These are phyloP conservation scores for Colletotrichum endophyticum DNA, from an alignment of 2,329 filamentous ascomycete genomes.

Conservation along the genomic window DNA sequence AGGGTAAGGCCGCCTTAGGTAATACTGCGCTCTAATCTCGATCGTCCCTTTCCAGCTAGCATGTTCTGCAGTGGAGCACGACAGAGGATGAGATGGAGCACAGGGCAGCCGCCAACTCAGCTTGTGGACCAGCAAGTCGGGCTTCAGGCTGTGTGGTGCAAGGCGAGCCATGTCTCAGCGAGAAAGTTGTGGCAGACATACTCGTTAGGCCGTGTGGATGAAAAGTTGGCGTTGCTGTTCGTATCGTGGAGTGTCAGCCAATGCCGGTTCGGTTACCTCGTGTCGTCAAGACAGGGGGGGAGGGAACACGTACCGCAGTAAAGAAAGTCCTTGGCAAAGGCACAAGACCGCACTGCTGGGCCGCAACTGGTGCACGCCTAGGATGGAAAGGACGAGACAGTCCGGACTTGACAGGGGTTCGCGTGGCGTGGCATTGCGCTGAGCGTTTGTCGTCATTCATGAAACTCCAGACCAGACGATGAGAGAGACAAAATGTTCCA, in stretches of 20 bases:
- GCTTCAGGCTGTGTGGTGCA: background rate
- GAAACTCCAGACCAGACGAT: background rate
- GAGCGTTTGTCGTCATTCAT: slow-evolving; percentile 1
- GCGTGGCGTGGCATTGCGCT: background rate
- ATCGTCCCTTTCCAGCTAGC: background rate
- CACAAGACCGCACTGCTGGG: background rate
- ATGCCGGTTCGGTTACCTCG: background rate
- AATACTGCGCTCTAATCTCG: background rate
- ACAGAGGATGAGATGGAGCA: background rate
- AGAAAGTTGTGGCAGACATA: background rate
- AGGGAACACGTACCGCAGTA: background rate
- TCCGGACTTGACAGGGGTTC: background rate
- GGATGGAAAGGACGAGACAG: background rate
- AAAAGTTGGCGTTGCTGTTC: background rate
- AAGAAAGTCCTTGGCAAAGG: background rate
- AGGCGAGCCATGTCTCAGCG: slow-evolving; percentile 2
- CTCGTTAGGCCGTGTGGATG: background rate
- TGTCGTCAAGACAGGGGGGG: background rate
- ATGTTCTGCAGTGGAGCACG: background rate
- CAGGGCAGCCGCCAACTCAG: slow-evolving; percentile 7
- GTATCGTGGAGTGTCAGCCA: background rate
- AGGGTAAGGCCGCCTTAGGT: background rate
- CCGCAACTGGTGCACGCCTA: background rate
- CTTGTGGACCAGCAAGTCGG: background rate
- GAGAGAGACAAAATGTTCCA: background rate